Evolutionary conservation across 2,329 filamentous ascomycete species (phyloP).

Genomic region (Alternaria viburni): DNA sequence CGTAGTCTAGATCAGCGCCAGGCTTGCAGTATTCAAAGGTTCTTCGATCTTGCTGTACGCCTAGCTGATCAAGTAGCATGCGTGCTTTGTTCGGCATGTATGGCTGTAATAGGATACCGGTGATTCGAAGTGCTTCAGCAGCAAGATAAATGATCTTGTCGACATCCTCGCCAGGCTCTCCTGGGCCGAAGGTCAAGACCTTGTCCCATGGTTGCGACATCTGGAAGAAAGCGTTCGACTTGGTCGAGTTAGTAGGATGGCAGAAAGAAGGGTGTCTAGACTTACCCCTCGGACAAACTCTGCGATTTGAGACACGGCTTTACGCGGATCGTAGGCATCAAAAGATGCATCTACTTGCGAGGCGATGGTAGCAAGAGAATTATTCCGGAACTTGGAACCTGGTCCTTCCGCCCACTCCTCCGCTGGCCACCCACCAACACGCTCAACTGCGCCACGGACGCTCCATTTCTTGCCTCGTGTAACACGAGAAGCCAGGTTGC

Average conservation of each 20-base stretch:
- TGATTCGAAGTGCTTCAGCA: constrained; percentile 78
- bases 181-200: constrained; percentile 45
- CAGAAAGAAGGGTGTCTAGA: neutral
- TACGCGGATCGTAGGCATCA: constrained; percentile 37
- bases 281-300: constrained; percentile 39
- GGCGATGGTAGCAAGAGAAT: constrained; percentile 44
- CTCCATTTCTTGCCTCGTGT: constrained; percentile 73
- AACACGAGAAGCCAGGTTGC: constrained; percentile 79
- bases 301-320: constrained; percentile 31
- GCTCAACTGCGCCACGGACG: constrained; percentile 64
- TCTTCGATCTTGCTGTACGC: constrained; percentile 69
- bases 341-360: constrained; percentile 29
- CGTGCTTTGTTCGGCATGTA: constrained; percentile 83
- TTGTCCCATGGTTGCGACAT: constrained; percentile 72
- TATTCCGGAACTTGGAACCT: constrained; percentile 41
- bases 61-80: constrained; percentile 76
- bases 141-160: constrained; percentile 68
- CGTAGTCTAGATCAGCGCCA: constrained; percentile 74
- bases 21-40: constrained; percentile 67
- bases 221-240: constrained; percentile 73
- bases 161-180: constrained; percentile 42
- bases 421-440: constrained; percentile 32
- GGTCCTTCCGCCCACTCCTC: constrained; percentile 38
- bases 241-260: neutral
- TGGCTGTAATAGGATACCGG: constrained; percentile 85